These are phyloP conservation scores for Rhizopogon sp. DNA, from an alignment of 768 basidiomycete genomes.

Conservation along the genomic window DNA sequence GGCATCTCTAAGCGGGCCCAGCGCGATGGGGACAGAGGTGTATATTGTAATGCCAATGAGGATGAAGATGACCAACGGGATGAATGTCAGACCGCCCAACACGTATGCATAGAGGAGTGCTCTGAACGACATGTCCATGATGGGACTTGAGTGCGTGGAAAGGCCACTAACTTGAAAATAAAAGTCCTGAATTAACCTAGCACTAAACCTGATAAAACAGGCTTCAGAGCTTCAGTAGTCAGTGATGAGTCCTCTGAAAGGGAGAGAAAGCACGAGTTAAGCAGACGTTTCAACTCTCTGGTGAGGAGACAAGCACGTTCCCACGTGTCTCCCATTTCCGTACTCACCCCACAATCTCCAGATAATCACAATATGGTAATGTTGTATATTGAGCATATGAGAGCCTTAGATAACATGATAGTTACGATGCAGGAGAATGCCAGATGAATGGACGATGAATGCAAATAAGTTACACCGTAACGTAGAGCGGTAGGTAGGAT, in stretches of 20 bases:
- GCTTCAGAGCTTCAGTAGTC: neutral
- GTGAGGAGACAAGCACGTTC: neutral
- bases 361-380: too few relatives aligned
- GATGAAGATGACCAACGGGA: conserved; percentile 67
- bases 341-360: neutral
- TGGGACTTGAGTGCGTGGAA: neutral
- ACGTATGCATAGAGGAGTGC: conserved; percentile 80
- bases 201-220: neutral
- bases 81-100: conserved; percentile 84
- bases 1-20: conserved; percentile 37
- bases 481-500: neutral
- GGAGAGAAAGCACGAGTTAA: neutral
- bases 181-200: neutral
- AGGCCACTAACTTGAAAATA: neutral
- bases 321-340: neutral
- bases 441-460: neutral
- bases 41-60: conserved; percentile 64
- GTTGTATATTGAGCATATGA: neutral
- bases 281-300: neutral
- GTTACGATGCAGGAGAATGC: neutral
- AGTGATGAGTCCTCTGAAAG: neutral
- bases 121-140: conserved; percentile 53
- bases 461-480: neutral
- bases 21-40: conserved; percentile 78
- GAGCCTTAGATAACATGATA: neutral